Evolutionary conservation across 2,329 filamentous ascomycete genomes (phyloP).

Genomic region (Nakataea oryzae): DNA sequence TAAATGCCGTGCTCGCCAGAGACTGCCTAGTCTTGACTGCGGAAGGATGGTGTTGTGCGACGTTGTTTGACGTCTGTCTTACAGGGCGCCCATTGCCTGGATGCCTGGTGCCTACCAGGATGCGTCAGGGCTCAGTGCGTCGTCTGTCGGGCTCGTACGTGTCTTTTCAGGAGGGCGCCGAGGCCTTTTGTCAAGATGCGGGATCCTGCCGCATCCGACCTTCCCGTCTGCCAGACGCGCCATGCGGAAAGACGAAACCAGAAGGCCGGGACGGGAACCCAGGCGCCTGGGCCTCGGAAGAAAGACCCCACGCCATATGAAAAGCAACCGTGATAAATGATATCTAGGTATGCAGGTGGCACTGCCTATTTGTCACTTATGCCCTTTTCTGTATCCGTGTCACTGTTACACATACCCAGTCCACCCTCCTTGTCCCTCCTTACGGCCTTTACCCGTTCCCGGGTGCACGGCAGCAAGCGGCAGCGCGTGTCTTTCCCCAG

Average conservation of each 20-base stretch:
- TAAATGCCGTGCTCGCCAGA: not conserved
- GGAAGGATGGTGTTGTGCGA: not conserved
- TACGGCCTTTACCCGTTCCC: constrained; percentile 1
- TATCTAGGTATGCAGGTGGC: not conserved
- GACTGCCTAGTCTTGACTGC: not conserved
- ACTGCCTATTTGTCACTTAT: not conserved
- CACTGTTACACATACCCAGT: not conserved
- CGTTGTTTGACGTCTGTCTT: not conserved
- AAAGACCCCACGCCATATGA: not conserved
- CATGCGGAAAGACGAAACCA: not conserved
- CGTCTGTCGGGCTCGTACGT: not conserved
- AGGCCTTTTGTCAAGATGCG: not conserved
- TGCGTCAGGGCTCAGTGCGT: not conserved
- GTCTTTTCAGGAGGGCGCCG: not conserved
- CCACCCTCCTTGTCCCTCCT: not conserved
- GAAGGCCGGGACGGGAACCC: not conserved
- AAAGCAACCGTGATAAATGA: not conserved
- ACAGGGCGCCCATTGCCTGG: not conserved
- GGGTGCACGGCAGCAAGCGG: not conserved
- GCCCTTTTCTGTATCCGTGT: not conserved
- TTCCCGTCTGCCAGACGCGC: not conserved
- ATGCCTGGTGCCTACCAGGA: not conserved
- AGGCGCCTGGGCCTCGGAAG: not conserved
- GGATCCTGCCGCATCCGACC: not conserved
- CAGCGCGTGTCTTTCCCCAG: not conserved